Conservation (phyloP, 305 asterid species). For the Solanum hybrid region DNA sequence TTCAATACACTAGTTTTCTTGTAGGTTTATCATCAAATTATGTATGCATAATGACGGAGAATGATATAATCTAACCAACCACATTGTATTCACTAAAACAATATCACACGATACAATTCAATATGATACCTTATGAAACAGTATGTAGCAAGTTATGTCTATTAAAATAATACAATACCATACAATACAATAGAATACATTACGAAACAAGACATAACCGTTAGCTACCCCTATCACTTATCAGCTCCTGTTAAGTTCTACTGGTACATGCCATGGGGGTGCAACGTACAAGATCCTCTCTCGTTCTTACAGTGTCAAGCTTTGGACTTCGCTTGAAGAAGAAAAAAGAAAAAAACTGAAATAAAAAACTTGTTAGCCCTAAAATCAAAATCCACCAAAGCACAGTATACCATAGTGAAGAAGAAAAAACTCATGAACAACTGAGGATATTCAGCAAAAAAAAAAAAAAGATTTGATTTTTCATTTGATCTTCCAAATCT, state of each 20-base stretch:
- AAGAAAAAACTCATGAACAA: not conserved
- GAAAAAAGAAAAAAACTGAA: not conserved
- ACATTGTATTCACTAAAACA: no score
- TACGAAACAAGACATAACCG: not conserved
- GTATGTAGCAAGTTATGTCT: no score
- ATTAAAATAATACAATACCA: no score
- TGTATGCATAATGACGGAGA: accelerated
- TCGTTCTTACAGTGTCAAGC: not conserved
- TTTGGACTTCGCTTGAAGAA: not conserved
- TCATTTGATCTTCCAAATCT: not conserved
- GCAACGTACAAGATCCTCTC: not conserved
- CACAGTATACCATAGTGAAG: not conserved
- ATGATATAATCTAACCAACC: no score
- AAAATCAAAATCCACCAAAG: not conserved
- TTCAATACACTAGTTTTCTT: not conserved
- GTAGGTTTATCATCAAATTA: no score
- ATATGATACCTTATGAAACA: no score
- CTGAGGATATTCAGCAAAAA: not conserved
- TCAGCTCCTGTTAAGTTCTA: not conserved
- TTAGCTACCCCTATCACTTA: not conserved
- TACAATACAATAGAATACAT: no score
- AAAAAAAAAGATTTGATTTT: not conserved
- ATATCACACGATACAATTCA: no score
- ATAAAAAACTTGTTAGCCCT: not conserved
- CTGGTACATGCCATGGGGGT: not conserved